Evolutionary conservation across 768 basidiomycete genomes (phyloP).

Genomic region (Polyporus arcularius): DNA sequence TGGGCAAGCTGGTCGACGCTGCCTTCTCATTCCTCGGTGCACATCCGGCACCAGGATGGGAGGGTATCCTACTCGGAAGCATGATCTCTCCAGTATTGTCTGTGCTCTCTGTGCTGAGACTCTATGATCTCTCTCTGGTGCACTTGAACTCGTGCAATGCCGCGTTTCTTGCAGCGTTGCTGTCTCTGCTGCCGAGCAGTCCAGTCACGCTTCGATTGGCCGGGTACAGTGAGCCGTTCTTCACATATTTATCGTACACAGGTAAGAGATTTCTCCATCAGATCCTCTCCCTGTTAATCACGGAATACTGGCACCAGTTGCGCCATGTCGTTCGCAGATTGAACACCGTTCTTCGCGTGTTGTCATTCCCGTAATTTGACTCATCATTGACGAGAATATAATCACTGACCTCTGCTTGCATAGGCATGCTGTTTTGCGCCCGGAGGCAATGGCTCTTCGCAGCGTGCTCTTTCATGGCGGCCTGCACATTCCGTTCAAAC

Average conservation of each 20-base stretch:
- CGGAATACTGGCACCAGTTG: no score
- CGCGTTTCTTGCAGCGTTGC: conserved; percentile 59
- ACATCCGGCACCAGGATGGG: not conserved
- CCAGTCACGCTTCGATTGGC: conserved; percentile 72
- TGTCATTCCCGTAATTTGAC: not conserved
- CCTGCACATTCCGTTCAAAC: conserved; percentile 73
- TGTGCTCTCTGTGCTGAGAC: conserved; percentile 38
- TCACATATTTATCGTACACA: conserved; percentile 76
- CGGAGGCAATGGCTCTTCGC: conserved; percentile 53
- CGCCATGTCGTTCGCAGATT: no score
- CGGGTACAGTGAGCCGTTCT: conserved; percentile 85
- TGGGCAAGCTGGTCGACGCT: not conserved
- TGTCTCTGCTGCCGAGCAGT: conserved; percentile 82
- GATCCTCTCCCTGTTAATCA: no score
- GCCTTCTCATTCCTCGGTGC: not conserved
- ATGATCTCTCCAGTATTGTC: conserved; percentile 37
- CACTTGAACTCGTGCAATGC: conserved; percentile 56
- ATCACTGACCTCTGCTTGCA: not conserved
- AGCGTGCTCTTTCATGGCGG: conserved; percentile 61
- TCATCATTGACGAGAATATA: not conserved
- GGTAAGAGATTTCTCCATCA: conserved; percentile 39
- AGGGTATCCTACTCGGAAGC: conserved; percentile 34
- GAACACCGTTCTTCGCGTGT: no score
- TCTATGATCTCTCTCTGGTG: conserved; percentile 60
- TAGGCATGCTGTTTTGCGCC: conserved; percentile 64